Evolutionary conservation across 1,284 basidiomycete genomes (phyloP), one percentile per base, ranked within the genome.

Genomic region (Athelia sp.): DNA sequence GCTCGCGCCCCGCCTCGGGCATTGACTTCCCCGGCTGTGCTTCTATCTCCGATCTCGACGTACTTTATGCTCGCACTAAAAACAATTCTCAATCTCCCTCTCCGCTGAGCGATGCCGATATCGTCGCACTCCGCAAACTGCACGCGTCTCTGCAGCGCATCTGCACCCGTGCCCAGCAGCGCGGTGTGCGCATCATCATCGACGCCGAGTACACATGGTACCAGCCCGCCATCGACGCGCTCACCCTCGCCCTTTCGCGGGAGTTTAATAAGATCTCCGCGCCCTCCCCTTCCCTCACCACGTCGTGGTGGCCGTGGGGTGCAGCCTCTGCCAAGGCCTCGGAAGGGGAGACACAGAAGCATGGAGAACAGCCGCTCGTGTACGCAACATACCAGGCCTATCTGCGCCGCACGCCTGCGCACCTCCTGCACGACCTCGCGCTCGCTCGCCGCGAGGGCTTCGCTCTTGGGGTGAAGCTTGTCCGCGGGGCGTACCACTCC

Each of bases 401-500:
- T 68, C 77, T 94, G 22, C 79, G 80, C 46, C 78, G 89, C 52
- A 87, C 82, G 1, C 85, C 85, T 0, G 65, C 71, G 21, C 83
- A 93, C 54, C 76, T 97, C 17, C 70, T 70, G 0, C 78, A 79
- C 24, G 79, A 84, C 29, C 68, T 95, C 43, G 69, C 70, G n/a
- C 83, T 90, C 49, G 88, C 95, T 8, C 74, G 81, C 54, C 66
- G 65, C 43, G 73, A 84, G 57, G 76, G 79, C 42, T 98, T 93
- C 65, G 76, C 87, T 0, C 78, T 98, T 2, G 95, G 95, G 15
- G 83, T 95, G 54, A 98, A 98, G 70, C 86, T 98, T 50, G 95
- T 98, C 29, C 83, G 96, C 21, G 96, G 95, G 0, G 95, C 95
- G 1, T 98, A 98, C 66, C 90, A 95, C 59, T 78, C 83, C 1